Conservation (phyloP, 495 filamentous ascomycete species). For the Talaromyces trachyspermus region DNA sequence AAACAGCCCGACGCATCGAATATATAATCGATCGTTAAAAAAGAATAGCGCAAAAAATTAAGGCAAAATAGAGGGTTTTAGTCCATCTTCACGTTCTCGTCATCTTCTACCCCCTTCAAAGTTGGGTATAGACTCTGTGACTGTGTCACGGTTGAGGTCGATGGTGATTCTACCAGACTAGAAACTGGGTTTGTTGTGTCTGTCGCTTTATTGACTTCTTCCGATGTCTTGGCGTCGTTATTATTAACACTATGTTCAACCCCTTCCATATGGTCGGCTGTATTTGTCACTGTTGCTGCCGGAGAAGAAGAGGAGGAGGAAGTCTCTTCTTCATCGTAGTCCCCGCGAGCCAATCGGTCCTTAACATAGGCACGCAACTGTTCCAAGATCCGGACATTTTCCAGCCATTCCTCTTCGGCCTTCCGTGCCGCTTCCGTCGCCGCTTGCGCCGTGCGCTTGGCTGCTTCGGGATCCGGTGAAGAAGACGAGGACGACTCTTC, state of each 20-base stretch:
- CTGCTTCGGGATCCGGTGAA: conserved; percentile 33
- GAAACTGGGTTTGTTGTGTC: neutral
- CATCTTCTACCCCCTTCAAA: conserved; percentile 36
- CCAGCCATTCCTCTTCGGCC: conserved; percentile 72
- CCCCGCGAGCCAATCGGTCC: conserved; percentile 53
- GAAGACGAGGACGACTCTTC: conserved; percentile 21
- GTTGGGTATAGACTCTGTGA: conserved; percentile 36
- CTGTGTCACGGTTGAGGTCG: conserved; percentile 1
- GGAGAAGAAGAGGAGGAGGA: neutral
- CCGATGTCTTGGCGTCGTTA: conserved; percentile 1
- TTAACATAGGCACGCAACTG: conserved; percentile 61
- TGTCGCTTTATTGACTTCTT: conserved; percentile 4
- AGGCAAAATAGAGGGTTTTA: neutral
- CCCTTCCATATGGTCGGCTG: conserved; percentile 32
- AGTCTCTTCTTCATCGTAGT: conserved; percentile 45
- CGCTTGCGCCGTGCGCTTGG: conserved; percentile 36
- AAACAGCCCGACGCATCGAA: too few relatives aligned
- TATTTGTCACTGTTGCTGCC: conserved; percentile 10
- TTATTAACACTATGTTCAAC: conserved; percentile 19
- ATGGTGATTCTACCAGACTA: neutral
- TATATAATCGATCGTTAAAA: neutral
- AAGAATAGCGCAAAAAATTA: neutral
- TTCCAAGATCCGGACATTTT: conserved; percentile 76
- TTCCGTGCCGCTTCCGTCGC: conserved; percentile 40
- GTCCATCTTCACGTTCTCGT: conserved; percentile 34